phyloP scores from a whole-genome alignment of 495 filamentous ascomycete species.

The Durotheca rogersii region DNA sequence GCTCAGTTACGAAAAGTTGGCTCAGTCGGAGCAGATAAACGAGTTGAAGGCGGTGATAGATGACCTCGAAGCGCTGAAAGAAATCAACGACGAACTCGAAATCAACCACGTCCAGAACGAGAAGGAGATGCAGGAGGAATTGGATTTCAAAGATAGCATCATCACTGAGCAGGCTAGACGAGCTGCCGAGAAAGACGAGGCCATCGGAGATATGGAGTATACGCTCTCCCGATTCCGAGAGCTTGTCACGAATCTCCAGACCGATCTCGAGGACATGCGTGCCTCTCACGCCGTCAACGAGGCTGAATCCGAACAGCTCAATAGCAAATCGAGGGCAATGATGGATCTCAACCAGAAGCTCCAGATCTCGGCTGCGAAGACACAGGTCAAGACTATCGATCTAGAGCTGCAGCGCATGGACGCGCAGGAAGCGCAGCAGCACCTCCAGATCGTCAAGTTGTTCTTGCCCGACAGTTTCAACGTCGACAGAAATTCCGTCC shows the following conservation, averaged over 20 bases:
- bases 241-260: slow-evolving; percentile 80
- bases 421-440: slow-evolving; percentile 84
- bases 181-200: slow-evolving; percentile 65
- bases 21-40: slow-evolving; percentile 76
- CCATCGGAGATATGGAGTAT: slow-evolving; percentile 84
- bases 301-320: slow-evolving; percentile 83
- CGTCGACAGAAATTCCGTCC: slow-evolving; percentile 74
- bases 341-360: slow-evolving; percentile 94
- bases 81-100: slow-evolving; percentile 91
- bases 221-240: slow-evolving; percentile 85
- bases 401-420: slow-evolving; percentile 85
- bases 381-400: slow-evolving; percentile 91
- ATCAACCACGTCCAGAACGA: slow-evolving; percentile 89
- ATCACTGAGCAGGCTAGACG: slow-evolving; percentile 74
- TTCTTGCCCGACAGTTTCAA: slow-evolving; percentile 90
- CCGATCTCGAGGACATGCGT: slow-evolving; percentile 85
- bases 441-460: slow-evolving; percentile 78
- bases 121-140: slow-evolving; percentile 90
- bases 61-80: slow-evolving; percentile 82
- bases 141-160: slow-evolving; percentile 76
- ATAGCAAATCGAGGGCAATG: slow-evolving; percentile 83
- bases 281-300: slow-evolving; percentile 90
- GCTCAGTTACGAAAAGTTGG: slow-evolving; percentile 80
- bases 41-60: slow-evolving; percentile 78
- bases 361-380: slow-evolving; percentile 82